These are phyloP conservation scores for Amphichorda felina DNA, from an alignment of 2,329 filamentous ascomycete genomes.

Conservation along the genomic window DNA sequence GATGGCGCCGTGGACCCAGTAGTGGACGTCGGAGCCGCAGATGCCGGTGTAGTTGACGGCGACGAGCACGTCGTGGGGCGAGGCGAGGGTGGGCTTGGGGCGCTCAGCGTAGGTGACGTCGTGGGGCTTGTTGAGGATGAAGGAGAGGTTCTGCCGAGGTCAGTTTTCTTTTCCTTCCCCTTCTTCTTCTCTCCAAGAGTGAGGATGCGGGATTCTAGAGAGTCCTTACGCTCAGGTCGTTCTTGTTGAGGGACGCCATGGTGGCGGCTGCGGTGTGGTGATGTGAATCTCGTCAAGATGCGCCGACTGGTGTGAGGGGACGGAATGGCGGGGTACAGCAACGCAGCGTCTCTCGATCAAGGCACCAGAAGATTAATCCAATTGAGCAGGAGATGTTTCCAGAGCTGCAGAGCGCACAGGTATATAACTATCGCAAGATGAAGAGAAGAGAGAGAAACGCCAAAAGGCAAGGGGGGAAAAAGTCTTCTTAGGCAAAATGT, in stretches of 20 bases:
- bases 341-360: too few species aligned
- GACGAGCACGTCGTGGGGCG: constrained; percentile 66
- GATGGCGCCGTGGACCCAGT: constrained; percentile 80
- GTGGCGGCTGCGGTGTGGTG: constrained; percentile 3
- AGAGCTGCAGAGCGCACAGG: too few species aligned
- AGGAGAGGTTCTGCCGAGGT: constrained; percentile 61
- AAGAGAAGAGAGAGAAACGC: too few species aligned
- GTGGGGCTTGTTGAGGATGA: constrained; percentile 67
- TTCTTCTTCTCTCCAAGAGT: background rate
- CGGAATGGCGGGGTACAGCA: too few species aligned
- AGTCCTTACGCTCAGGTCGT: constrained; percentile 14
- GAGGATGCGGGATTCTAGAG: background rate
- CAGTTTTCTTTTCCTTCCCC: background rate
- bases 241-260: constrained; percentile 14
- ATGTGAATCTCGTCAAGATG: background rate
- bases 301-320: too few species aligned
- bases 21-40: constrained; percentile 80
- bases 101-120: constrained; percentile 66
- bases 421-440: too few species aligned
- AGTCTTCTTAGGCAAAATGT: too few species aligned
- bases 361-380: too few species aligned
- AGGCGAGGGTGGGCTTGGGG: constrained; percentile 55
- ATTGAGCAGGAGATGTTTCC: too few species aligned
- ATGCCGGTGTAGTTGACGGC: constrained; percentile 79
- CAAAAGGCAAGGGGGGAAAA: too few species aligned